Base-by-base conservation (phyloP, 2,329 filamentous ascomycete genomes). In the Leptosphaerulina australis region DNA sequence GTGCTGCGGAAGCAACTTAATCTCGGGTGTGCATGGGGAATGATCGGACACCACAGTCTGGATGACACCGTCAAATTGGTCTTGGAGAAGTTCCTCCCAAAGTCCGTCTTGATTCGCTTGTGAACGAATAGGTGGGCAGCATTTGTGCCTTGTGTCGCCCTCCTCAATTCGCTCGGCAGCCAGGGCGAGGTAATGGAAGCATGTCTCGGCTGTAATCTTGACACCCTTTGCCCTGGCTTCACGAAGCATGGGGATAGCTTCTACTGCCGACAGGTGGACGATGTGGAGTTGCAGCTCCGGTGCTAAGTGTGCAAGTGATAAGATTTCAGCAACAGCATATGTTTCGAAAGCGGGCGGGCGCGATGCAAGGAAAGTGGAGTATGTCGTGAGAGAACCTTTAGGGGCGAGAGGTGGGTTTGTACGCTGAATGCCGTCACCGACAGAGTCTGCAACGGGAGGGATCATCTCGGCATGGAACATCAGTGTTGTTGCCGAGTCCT, bases 381-480 rank as follows among this genome's bases (percentile, higher is more conserved):
- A 99, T 22, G 86, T 79, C 44, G 86, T 87, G 20, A 92, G 77
- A 9, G 88, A 84, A 12, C 90, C 91, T 21, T 81, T 80, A 3
- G 90, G 90, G 0, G 83, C 83, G 5, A 88, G 76, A 0, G 90
- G 88, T 14, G 90, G 84, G 5, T 82, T 78, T 0, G 88, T 89
- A 20, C 76, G 74, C 64, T 90, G 87, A 3, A 91, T 85, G 20
- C 85, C 84, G 70, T 94, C 90, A 44, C 89, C 88, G 2, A 92
- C 88, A 0, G 90, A 91, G 59, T 85, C 84, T 39, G 88, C 77
- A 59, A 92, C 88, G 14, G 91, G 90, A n/a, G 93, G 91, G 10
- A 95, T 87, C 91, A 97, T 97, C 74, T 99, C 94, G 48, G 94
- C 94, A 70, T 99, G 94, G 78, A 99, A 99, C 93, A 99, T 97